Evolutionary conservation across 441 rosid genomes (phyloP), one percentile per base, ranked within the genome.

Genomic region (Erodium chrysanthum): DNA sequence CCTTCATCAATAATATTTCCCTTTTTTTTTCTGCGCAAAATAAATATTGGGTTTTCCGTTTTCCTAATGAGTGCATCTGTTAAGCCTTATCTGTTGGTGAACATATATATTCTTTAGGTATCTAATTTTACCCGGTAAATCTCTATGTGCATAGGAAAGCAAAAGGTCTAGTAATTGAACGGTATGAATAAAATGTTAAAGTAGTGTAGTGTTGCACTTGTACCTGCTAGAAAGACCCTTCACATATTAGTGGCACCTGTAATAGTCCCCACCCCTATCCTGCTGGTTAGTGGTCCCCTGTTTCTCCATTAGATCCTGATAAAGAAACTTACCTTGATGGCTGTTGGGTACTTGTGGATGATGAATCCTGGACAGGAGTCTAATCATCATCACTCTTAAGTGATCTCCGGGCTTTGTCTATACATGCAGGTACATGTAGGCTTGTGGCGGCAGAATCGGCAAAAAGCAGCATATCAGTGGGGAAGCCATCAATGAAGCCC

Each of bases 331-430:
- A 23, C 63, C 4, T 22, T 58, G 63, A 58, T 22, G 63, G 63
- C 63, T 22, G 63, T 56, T 56, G 61, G 61, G 61, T 56, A 11
- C 27, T 56, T 56, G 21, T 56, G 61, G 61, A 56, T 56, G 61
- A 56, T 7, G 61, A 21, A 21, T 56, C 10, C 1, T 27, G 61
- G 61, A 4, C 61, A 4, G 2, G 33, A 23, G 31, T 25, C 15
- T 22, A 5, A 5, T 21, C 9, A 58, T 58, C 63, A 58, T 58
- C 31, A 3, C 4, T 21, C 63, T 23, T 11, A 22, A 58, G 31
- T 23, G 29, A 17, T 56, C 62, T 56, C 62, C 9, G 5, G 4
- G 14, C n/a, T 58, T 23, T 58, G 63, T 58, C 23, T 58, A 58
- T 23, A 23, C 22, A 3, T 58, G 29, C 63, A 58, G 63, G 31